phyloP scores from a whole-genome alignment of 2,329 filamentous ascomycete species.

The Botrytis byssoidea region DNA sequence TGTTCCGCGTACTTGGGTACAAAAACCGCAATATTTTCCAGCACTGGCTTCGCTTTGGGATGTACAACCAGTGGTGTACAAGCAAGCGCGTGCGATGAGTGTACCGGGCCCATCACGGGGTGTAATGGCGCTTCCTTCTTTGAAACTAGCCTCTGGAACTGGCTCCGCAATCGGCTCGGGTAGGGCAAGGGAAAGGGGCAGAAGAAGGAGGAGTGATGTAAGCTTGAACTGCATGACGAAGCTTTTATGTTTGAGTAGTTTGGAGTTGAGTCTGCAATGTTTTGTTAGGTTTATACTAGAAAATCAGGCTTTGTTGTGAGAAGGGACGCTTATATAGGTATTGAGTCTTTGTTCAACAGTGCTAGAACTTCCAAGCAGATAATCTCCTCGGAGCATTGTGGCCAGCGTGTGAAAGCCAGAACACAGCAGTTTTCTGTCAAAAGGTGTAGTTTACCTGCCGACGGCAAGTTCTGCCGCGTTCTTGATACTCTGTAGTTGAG shows the following conservation, averaged over 20 bases:
- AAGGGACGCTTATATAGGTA: background rate
- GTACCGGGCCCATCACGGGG: slow-evolving; percentile 4
- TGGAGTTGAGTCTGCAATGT: background rate
- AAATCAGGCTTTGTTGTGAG: background rate
- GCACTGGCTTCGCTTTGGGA: slow-evolving; percentile 13
- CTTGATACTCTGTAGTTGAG: background rate
- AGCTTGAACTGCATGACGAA: slow-evolving; percentile 14
- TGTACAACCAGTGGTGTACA: slow-evolving; percentile 10
- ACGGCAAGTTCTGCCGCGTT: background rate
- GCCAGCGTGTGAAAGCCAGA: background rate
- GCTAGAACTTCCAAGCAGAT: background rate
- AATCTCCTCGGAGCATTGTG: background rate
- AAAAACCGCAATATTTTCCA: slow-evolving; percentile 22
- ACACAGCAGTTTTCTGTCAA: background rate
- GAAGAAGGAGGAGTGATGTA: background rate
- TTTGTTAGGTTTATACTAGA: background rate
- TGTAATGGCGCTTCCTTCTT: background rate
- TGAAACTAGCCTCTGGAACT: background rate
- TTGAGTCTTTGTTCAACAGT: background rate
- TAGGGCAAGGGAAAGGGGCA: slow-evolving; percentile 2
- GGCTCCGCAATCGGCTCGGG: background rate
- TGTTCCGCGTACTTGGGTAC: slow-evolving; percentile 19
- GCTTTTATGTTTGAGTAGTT: background rate
- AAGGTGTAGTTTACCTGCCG: background rate
- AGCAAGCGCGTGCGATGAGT: slow-evolving; percentile 16